phyloP scores from a whole-genome alignment of 108 stramenopile species.

The Heterococcus sp. region DNA sequence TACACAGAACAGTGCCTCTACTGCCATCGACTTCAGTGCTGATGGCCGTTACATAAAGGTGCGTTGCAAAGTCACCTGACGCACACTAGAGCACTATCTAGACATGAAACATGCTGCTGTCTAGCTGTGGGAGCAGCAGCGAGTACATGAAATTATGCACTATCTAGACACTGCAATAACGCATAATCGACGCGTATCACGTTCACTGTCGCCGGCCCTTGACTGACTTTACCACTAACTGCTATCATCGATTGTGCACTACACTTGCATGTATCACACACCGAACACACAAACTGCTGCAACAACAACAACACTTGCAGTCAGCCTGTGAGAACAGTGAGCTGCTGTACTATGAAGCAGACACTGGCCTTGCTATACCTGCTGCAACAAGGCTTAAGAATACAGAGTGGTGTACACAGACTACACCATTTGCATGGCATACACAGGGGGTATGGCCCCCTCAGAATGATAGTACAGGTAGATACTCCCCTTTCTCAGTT shows the following conservation, averaged over 20 bases:
- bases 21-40: constrained; percentile 46
- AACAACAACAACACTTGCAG: background rate
- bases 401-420: constrained; percentile 58
- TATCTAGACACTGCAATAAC: too few species aligned
- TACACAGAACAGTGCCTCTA: constrained; percentile 46
- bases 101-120: too few species aligned
- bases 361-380: constrained; percentile 55
- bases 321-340: constrained; percentile 22
- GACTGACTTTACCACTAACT: too few species aligned
- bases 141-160: too few species aligned
- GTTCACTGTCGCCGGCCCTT: too few species aligned
- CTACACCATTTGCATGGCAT: constrained; percentile 57
- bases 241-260: too few species aligned
- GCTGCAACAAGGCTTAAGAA: constrained; percentile 51
- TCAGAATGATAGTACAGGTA: constrained; percentile 19
- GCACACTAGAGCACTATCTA: too few species aligned
- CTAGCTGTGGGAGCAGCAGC: too few species aligned
- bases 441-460: constrained; percentile 63
- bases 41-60: constrained; percentile 34
- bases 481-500: too few species aligned
- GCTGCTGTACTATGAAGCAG: constrained; percentile 46
- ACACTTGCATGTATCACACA: background rate
- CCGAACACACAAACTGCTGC: background rate
- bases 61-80: background rate
- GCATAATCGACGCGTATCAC: too few species aligned